These are phyloP conservation scores for Psilocybe tampanensis DNA, from an alignment of 768 basidiomycete species.

Conservation along the genomic window DNA sequence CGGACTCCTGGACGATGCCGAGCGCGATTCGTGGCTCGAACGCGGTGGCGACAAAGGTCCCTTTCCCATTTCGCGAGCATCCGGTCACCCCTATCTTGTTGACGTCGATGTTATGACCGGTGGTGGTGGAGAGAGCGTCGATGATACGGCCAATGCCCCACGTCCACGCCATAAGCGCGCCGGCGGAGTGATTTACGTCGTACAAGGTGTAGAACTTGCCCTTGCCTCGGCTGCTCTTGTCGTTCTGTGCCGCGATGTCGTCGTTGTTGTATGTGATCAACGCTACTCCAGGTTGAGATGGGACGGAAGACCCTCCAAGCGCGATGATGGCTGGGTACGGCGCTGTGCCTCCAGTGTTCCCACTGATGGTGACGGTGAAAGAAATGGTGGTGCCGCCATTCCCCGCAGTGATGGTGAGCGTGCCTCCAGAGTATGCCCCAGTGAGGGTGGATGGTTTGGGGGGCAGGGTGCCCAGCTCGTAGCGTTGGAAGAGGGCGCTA, in stretches of 20 bases:
- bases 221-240: slow-evolving; percentile 46
- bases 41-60: slow-evolving; percentile 59
- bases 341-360: slow-evolving; percentile 29
- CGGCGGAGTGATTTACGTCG: slow-evolving; percentile 46
- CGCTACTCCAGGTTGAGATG: slow-evolving; percentile 39
- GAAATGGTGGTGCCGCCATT: slow-evolving; percentile 50
- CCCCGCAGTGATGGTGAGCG: slow-evolving; percentile 50
- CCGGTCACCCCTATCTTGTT: slow-evolving; percentile 56
- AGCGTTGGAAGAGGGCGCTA: slow-evolving; percentile 48
- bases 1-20: slow-evolving; percentile 65
- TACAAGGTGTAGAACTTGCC: slow-evolving; percentile 64
- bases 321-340: slow-evolving; percentile 54
- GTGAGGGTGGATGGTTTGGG: slow-evolving; percentile 47
- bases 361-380: slow-evolving; percentile 48
- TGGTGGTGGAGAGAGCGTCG: slow-evolving; percentile 56
- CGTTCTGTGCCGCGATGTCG: slow-evolving; percentile 53
- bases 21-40: slow-evolving; percentile 60
- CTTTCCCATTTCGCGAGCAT: slow-evolving; percentile 65
- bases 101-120: slow-evolving; percentile 47
- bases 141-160: slow-evolving; percentile 65
- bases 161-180: slow-evolving; percentile 63
- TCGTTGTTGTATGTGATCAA: slow-evolving; percentile 56
- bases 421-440: slow-evolving; percentile 43
- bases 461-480: slow-evolving; percentile 55
- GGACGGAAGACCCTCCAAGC: slow-evolving; percentile 45